These are phyloP conservation scores for Striga asiatica DNA, from an alignment of 257 asterid species.

Conservation along the genomic window DNA sequence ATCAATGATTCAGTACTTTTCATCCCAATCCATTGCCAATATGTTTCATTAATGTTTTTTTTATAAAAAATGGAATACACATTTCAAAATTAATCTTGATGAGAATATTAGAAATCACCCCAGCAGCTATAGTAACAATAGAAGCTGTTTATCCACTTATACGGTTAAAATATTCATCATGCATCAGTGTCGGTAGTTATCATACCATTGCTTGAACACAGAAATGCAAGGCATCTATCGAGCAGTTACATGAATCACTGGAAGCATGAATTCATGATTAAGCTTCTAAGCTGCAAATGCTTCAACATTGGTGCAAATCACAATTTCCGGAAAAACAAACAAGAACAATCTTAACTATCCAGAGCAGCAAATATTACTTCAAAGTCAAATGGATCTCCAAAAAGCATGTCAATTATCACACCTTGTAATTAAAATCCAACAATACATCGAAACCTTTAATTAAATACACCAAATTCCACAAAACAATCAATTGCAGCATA, in stretches of 20 bases:
- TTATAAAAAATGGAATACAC: not conserved
- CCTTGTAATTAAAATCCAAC: slow-evolving; percentile 9
- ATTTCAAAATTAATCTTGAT: not conserved
- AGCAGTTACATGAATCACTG: no score
- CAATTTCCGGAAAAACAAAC: not conserved
- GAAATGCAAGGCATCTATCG: no score
- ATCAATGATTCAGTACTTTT: not conserved
- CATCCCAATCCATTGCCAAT: not conserved
- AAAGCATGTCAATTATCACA: slow-evolving; percentile 1
- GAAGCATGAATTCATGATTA: no score
- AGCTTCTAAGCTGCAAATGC: no score
- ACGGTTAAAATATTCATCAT: no score
- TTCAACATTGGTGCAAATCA: not conserved
- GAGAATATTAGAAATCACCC: not conserved
- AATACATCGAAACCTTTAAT: no score
- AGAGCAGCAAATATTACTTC: slow-evolving; percentile 4
- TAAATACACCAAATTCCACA: not conserved
- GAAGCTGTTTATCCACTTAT: no score
- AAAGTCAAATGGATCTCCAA: slow-evolving; percentile 20
- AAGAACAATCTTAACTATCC: not conserved
- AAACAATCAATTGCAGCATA: not conserved
- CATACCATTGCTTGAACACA: no score
- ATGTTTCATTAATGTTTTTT: not conserved
- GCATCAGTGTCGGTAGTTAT: no score
- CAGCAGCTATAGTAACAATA: no score